Conservation (phyloP, 345 rosid species). For the Camelina hispida region DNA sequence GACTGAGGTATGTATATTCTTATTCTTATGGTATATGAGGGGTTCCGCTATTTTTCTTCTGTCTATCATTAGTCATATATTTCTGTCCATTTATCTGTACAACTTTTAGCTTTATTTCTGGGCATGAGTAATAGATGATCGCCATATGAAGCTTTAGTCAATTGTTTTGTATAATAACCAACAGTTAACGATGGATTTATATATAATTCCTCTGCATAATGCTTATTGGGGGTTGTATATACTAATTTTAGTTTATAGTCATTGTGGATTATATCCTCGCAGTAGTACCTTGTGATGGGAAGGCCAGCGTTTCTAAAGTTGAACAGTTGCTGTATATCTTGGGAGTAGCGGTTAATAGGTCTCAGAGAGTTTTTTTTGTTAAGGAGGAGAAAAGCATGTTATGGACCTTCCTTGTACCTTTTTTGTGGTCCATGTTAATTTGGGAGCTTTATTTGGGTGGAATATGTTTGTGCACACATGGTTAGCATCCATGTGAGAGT, state of each 20-base stretch:
- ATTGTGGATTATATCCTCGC: background rate
- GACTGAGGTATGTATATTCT: constrained; percentile 56
- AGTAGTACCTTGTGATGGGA: constrained; percentile 17
- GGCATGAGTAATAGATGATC: constrained; percentile 19
- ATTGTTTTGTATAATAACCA: constrained; percentile 1
- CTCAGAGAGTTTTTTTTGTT: background rate
- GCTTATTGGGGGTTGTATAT: constrained; percentile 18
- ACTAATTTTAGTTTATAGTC: constrained; percentile 13
- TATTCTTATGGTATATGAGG: constrained; percentile 6
- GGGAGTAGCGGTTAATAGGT: background rate
- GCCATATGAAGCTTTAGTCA: constrained; percentile 18
- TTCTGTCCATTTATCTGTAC: constrained; percentile 9
- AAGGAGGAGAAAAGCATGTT: constrained; percentile 18
- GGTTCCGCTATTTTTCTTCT: background rate
- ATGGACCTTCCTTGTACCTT: constrained; percentile 21
- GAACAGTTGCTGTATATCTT: constrained; percentile 9
- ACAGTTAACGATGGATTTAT: background rate
- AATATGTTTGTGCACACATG: constrained; percentile 6
- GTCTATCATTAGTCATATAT: constrained; percentile 2
- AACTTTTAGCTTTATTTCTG: background rate
- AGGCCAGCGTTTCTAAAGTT: background rate
- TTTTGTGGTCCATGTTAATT: constrained; percentile 11
- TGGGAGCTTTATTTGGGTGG: constrained; percentile 13
- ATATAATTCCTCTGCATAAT: constrained; percentile 14
- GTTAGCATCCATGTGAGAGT: constrained; percentile 23